phyloP scores from a whole-genome alignment of 2,329 filamentous ascomycete genomes.

The Scolecobasidium constrictum region DNA sequence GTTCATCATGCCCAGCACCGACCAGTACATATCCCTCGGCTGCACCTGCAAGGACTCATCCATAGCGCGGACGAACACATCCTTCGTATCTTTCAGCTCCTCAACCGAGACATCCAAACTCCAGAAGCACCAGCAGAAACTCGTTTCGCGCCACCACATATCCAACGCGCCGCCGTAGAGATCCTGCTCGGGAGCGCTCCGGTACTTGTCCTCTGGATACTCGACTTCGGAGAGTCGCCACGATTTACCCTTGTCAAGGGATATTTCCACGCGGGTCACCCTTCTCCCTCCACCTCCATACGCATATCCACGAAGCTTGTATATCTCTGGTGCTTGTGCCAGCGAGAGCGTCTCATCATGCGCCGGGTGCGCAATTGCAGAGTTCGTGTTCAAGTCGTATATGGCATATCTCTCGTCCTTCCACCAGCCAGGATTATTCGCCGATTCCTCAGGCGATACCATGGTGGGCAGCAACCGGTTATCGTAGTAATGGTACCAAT shows the following conservation, averaged over 20 bases:
- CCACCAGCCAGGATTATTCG: conserved; percentile 67
- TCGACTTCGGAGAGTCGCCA: conserved; percentile 70
- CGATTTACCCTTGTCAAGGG: conserved; percentile 68
- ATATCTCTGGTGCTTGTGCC: conserved; percentile 37
- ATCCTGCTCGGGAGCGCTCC: conserved; percentile 49
- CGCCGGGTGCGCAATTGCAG: conserved; percentile 66
- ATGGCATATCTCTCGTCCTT: conserved; percentile 85
- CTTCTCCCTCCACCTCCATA: conserved; percentile 81
- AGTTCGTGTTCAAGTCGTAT: conserved; percentile 83
- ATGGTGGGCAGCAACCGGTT: conserved; percentile 83
- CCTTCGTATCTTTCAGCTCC: conserved; percentile 53
- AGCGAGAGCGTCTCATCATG: conserved; percentile 60
- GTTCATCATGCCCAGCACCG: conserved; percentile 94
- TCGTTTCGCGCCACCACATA: conserved; percentile 69
- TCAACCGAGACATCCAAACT: conserved; percentile 54
- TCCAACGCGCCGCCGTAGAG: conserved; percentile 70
- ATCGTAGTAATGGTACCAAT: conserved; percentile 94
- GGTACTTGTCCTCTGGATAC: conserved; percentile 80
- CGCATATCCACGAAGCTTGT: conserved; percentile 68
- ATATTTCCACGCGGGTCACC: conserved; percentile 72
- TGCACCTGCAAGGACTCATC: conserved; percentile 81
- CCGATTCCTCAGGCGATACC: conserved; percentile 70
- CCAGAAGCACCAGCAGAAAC: conserved; percentile 94
- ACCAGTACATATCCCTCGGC: conserved; percentile 94
- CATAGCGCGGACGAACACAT: conserved; percentile 77